phyloP scores from a whole-genome alignment of 2,329 filamentous ascomycete genomes.

The Diplodia scrobiculata region DNA sequence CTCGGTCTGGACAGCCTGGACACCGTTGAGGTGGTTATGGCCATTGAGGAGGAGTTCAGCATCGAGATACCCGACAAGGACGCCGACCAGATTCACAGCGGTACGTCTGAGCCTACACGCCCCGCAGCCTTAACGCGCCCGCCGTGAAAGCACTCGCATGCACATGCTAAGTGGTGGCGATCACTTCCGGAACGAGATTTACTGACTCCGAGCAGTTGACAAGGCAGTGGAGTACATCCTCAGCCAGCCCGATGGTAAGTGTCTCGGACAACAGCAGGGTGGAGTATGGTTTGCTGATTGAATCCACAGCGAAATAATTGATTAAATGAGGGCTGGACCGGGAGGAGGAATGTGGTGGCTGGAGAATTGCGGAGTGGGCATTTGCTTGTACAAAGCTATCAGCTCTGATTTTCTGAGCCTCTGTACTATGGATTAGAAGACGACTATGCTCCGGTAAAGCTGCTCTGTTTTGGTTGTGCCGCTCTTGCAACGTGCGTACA shows the following conservation, averaged over 20 bases:
- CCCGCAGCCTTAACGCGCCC: background rate
- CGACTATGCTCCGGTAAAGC: slow-evolving; percentile 29
- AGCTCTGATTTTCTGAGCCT: slow-evolving; percentile 41
- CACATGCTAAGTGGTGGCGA: background rate
- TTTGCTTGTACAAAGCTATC: slow-evolving; percentile 34
- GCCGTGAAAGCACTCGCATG: background rate
- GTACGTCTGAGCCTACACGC: slow-evolving; percentile 58
- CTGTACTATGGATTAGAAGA: slow-evolving; percentile 43
- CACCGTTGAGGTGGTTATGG: slow-evolving; percentile 99
- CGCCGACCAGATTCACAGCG: slow-evolving; percentile 88
- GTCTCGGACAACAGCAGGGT: background rate
- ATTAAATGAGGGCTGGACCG: slow-evolving; percentile 31
- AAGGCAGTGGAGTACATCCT: slow-evolving; percentile 94
- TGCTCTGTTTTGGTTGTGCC: slow-evolving; percentile 4
- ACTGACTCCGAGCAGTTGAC: slow-evolving; percentile 66
- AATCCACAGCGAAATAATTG: slow-evolving; percentile 40
- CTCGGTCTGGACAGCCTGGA: slow-evolving; percentile 96
- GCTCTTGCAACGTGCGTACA: background rate
- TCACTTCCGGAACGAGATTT: background rate
- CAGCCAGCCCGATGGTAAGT: slow-evolving; percentile 86
- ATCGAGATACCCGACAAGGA: slow-evolving; percentile 99
- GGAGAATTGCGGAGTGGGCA: slow-evolving; percentile 34
- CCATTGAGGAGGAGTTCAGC: slow-evolving; percentile 95
- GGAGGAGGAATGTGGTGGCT: slow-evolving; percentile 28
- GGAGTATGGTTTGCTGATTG: slow-evolving; percentile 33